Evolutionary conservation across 257 asterid genomes (phyloP), one percentile per base, ranked within the genome.

Genomic region (Forsythia suspensa): DNA sequence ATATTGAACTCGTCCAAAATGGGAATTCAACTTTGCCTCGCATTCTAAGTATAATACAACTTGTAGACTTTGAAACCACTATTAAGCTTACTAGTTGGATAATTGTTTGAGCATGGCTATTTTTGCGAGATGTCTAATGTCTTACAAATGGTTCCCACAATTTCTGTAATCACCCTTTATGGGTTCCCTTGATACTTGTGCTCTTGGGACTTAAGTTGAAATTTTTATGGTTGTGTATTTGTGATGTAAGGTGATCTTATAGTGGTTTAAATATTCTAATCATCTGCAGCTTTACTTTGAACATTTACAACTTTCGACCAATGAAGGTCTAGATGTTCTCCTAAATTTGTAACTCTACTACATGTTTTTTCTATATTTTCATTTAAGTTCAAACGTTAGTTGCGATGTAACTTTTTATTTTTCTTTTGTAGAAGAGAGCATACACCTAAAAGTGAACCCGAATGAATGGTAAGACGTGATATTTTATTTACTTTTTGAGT

Each of bases 281-380:
- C 67, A 29, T 76, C 61, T 80, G 87, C 89, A 93, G 99, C n/a
- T 92, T 84, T 97, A 92, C 86, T 85, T 90, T 66, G 98, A 88
- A 70, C 88, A 87, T 86, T 82, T 95, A 89, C 86, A 85, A 71
- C 97, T 92, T 74, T 98, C 99, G 3, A 71, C 78, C 38, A 80
- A 93, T 97, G 98, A 90, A 76, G 98, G 96, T 70, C 83, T 95
- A 82, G 97, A 92, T 85, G 86, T 68, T 77, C 85, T 91, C 74
- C 86, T 95, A 65, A 87, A n/a, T n/a, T 90, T 71, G 98, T 95
- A 79, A 91, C 97, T 89, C 43, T 77, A 24, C 73, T 40, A 61
- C 74, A 61, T 41, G 24, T 70, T 55, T 40, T 71, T 41, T 79
- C 7, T 55, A 29, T 77, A 24, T 67, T 61, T 80, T 36, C 18